Conservation (phyloP, 2,329 filamentous ascomycete genomes). For the Arthrinium puccinioides region DNA sequence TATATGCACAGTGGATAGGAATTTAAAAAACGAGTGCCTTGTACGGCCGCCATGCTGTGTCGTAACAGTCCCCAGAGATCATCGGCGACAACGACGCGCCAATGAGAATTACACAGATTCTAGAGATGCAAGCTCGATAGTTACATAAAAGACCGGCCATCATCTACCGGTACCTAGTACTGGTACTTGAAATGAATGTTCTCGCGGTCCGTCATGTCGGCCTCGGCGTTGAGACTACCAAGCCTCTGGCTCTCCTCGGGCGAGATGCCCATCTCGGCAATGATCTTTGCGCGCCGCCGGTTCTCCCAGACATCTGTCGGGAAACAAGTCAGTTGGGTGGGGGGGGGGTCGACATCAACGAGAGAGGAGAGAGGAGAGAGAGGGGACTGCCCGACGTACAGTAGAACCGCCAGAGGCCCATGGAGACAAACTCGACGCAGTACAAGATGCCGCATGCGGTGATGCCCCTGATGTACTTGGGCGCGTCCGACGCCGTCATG, state of each 20-base stretch:
- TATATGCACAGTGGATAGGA: no score
- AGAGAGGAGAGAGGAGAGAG: no score
- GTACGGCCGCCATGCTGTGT: no score
- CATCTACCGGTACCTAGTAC: neutral
- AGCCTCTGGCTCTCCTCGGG: slow-evolving; percentile 16
- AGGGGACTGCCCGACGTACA: slow-evolving; percentile 9
- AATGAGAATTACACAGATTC: no score
- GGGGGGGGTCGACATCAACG: no score
- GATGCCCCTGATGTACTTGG: slow-evolving; percentile 11
- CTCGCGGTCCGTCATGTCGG: slow-evolving; percentile 14
- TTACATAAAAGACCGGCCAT: neutral
- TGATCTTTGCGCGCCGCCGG: slow-evolving; percentile 12
- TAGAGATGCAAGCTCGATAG: no score
- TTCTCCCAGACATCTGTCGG: slow-evolving; percentile 21
- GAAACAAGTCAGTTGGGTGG: no score
- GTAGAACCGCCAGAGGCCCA: slow-evolving; percentile 18
- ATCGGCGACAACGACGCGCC: no score
- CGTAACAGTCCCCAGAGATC: no score
- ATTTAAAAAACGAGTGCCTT: no score
- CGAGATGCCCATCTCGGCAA: slow-evolving; percentile 15
- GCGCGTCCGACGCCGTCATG: slow-evolving; percentile 12
- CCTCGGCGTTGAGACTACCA: slow-evolving; percentile 18
- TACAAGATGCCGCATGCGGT: slow-evolving; percentile 17
- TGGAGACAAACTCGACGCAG: slow-evolving; percentile 16
- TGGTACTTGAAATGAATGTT: slow-evolving; percentile 12